Evolutionary conservation across 2,329 filamentous ascomycete genomes (phyloP), one percentile per base, ranked within the genome.

Genomic region (Aspergillus oerlinghausenensis): DNA sequence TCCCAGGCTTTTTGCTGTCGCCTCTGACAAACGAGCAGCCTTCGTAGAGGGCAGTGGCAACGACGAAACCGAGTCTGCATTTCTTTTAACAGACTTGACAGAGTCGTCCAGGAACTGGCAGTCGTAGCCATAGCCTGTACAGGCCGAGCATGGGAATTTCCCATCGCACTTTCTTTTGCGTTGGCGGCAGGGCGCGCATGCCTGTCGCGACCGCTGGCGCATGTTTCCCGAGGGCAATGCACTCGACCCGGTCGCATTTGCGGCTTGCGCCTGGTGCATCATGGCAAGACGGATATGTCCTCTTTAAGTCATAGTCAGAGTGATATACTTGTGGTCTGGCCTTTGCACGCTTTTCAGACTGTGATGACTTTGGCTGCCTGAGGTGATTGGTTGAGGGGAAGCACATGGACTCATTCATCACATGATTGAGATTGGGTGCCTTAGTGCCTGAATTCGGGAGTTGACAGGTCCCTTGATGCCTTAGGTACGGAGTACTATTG

Each of bases 91-190:
- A 23, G 43, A 9, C 11, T 26, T 47, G 11, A 14, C 11, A 23
- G 43, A 23, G 11, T 26, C 43, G 8, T 47, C 43, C 43, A 47
- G 48, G 49, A 70, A 70, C 61, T 66, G 56, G 52, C 69, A 71
- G 4, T 66, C 56, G 35, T 71, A 71, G 11, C 62, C 68, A 63
- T 66, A 71, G 49, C 62, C 57, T 3, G 49, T 57, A 55, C 69
- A 71, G 10, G 69, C 66, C 14, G 38, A 50, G 55, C 69, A 71
- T 2, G 69, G 68, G 0, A 62, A 59, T 9, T 49, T 28, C 2
- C 67, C 66, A 42, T 71, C 56, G 38, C 69, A 71, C 52, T 70
- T 70, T 26, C 68, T 52, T 49, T 71, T 71, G 2, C 70, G 66
- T 10, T 66, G 59, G 1, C 67, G 62, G 35, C 67, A 73, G 47